Percentiles rank a stretch among this genome's conserved stretches.
Evolutionary conservation across 768 basidiomycete species (phyloP).

Genomic region (Sarcodon sp.): DNA sequence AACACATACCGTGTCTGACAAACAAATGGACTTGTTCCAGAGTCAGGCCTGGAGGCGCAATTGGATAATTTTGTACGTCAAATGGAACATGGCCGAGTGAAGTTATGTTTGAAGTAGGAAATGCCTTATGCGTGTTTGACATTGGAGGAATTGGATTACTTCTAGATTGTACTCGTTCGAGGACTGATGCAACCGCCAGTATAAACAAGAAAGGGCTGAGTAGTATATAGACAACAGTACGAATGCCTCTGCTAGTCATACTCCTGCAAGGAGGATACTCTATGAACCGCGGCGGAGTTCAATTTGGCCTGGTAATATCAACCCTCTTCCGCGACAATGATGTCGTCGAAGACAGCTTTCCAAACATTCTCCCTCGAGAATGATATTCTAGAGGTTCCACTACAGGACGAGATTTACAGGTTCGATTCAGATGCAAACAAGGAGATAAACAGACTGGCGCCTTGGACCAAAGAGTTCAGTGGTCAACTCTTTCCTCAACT

Average conservation of each 20-base stretch:
- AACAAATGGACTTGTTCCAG: constrained; percentile 68
- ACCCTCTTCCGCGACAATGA: constrained; percentile 1
- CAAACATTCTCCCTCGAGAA: constrained; percentile 66
- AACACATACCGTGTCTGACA: constrained; percentile 54
- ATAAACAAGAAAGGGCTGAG: constrained; percentile 5
- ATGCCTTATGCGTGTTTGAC: too few species aligned
- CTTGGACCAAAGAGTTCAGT: constrained; percentile 82
- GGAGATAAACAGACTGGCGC: constrained; percentile 51
- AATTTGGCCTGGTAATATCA: background rate
- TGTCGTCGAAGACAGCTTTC: constrained; percentile 44
- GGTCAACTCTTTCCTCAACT: background rate
- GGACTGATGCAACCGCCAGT: constrained; percentile 1
- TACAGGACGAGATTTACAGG: constrained; percentile 70
- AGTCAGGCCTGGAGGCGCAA: constrained; percentile 37
- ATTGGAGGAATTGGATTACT: background rate
- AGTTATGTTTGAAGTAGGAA: too few species aligned
- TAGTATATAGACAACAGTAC: background rate
- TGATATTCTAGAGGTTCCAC: constrained; percentile 53
- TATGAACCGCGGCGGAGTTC: too few species aligned
- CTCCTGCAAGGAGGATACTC: too few species aligned
- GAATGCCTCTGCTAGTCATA: too few species aligned
- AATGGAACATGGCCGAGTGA: constrained; percentile 16
- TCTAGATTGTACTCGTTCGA: background rate
- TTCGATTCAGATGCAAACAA: constrained; percentile 61
- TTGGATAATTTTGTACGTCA: constrained; percentile 48